A percentile compares a stretch with the other conserved stretches of the same genome.
Conservation (phyloP, 2,329 filamentous ascomycete genomes). For the Venturia asperata region DNA sequence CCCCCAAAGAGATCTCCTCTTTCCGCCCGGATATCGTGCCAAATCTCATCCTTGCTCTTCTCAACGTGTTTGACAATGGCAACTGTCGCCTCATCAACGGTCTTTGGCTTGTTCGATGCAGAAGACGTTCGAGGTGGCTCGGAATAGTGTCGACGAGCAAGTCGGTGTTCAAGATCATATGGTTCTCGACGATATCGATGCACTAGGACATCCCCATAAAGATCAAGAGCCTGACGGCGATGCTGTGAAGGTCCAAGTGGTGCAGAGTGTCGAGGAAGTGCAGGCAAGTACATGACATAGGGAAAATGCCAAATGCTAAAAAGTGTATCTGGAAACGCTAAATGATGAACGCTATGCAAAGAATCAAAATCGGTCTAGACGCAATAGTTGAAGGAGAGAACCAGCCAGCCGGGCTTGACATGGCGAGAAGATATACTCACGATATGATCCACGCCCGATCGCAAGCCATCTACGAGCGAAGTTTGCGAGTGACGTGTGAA, state of each 20-base stretch:
- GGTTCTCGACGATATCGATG: conserved; percentile 2
- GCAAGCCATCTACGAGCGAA: background rate
- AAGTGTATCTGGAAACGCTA: background rate
- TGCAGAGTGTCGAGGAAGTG: background rate
- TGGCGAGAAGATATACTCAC: conserved; percentile 7
- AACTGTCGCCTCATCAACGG: conserved; percentile 15
- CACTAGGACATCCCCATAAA: background rate
- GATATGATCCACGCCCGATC: background rate
- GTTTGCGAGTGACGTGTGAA: conserved; percentile 9
- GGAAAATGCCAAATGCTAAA: background rate
- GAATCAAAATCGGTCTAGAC: background rate
- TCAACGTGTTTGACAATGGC: conserved; percentile 17
- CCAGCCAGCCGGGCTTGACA: background rate
- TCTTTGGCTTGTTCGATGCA: conserved; percentile 7
- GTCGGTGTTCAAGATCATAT: conserved; percentile 5
- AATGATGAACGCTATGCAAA: conserved; percentile 6
- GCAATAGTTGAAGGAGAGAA: background rate
- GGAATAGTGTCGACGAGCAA: conserved; percentile 1
- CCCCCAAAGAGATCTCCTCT: background rate
- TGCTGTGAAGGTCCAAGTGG: background rate
- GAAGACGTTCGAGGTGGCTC: background rate
- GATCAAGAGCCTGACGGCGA: conserved; percentile 7
- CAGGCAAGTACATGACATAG: conserved; percentile 6
- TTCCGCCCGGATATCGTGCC: background rate
- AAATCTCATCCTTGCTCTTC: conserved; percentile 3